Conservation (phyloP, 192 early-diverging fungal species). For the Haplosporangium gracile region DNA sequence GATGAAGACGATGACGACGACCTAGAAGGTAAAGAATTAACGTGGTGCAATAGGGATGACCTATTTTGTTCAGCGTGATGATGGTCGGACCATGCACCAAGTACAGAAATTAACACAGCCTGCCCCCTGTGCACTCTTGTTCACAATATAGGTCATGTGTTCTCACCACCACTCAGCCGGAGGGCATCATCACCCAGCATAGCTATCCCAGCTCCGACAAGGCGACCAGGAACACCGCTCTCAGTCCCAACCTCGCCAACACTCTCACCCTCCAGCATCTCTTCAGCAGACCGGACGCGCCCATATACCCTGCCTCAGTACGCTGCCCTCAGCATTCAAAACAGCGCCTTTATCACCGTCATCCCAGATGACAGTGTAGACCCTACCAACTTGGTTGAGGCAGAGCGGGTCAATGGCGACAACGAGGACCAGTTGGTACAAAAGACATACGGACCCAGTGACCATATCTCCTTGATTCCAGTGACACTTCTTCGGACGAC, state of each 20-base stretch:
- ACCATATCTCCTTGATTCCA: conserved; percentile 71
- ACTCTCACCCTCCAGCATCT: conserved; percentile 48
- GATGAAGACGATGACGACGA: conserved; percentile 58
- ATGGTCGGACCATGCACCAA: conserved; percentile 2
- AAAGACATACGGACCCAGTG: conserved; percentile 50
- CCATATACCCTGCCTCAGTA: conserved; percentile 53
- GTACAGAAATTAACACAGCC: neutral
- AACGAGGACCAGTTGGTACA: conserved; percentile 53
- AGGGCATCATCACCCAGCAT: conserved; percentile 55
- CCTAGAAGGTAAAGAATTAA: conserved; percentile 33
- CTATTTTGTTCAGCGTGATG: neutral
- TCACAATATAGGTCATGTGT: conserved; percentile 30
- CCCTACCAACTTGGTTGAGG: conserved; percentile 67
- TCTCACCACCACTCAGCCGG: conserved; percentile 32
- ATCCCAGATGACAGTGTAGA: conserved; percentile 68
- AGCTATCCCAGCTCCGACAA: conserved; percentile 38
- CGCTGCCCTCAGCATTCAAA: conserved; percentile 37
- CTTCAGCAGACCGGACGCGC: conserved; percentile 43
- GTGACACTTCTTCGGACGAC: conserved; percentile 64
- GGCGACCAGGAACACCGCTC: conserved; percentile 35
- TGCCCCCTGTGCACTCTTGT: no score
- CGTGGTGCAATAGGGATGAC: neutral
- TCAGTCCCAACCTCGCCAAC: conserved; percentile 59
- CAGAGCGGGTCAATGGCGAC: conserved; percentile 63
- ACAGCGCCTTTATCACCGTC: conserved; percentile 41